Base-by-base conservation (phyloP, 768 basidiomycete species). In the Trametes cingulata region DNA sequence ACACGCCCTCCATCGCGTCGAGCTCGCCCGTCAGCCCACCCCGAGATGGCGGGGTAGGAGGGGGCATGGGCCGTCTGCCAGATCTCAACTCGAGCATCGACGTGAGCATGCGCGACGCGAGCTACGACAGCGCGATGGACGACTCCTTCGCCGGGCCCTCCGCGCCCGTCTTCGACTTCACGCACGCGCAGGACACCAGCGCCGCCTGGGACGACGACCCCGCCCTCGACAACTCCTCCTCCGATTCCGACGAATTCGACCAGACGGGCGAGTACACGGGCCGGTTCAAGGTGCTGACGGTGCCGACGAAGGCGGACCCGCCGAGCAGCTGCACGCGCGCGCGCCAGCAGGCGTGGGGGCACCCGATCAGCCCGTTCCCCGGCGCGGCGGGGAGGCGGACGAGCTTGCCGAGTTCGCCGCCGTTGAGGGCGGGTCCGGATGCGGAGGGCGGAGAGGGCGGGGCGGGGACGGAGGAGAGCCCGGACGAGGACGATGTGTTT, bases 331-430 rank as follows among this genome's bases (percentile, higher is more conserved):
- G 74, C 14, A 85, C 83, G 19, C 71, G 74, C 33, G 73, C 66
- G 6, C 76, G 82, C 37, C 80, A 78, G 72, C 81, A 83, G 25
- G 72, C 76, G 19, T 89, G 88, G 88, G 88, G 89, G 2, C 77
- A 85, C 12, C 88, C 89, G 0, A 79, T 85, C 42, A 90, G 87
- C 53, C 88, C 88, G 0, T 88, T 82, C 69, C 88, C 85, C 5
- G 17, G 51, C 20, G 52, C 47, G 0, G 12, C 47, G 0, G 58
- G 57, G 17, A 8, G 61, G 40, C 35, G 46, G 37, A 41, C 49
- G 39, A 65, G 49, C 14, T 35, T 60, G 1, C 56, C 52, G 3
- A 55, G 48, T 13, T 63, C 61, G 0, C 61, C 61, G 2, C 52
- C 52, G 10, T 36, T 58, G 17, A 45, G 43, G 46, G 50, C 53